Conservation (phyloP, 805 yeast species). For the Clavispora carvajalis region DNA sequence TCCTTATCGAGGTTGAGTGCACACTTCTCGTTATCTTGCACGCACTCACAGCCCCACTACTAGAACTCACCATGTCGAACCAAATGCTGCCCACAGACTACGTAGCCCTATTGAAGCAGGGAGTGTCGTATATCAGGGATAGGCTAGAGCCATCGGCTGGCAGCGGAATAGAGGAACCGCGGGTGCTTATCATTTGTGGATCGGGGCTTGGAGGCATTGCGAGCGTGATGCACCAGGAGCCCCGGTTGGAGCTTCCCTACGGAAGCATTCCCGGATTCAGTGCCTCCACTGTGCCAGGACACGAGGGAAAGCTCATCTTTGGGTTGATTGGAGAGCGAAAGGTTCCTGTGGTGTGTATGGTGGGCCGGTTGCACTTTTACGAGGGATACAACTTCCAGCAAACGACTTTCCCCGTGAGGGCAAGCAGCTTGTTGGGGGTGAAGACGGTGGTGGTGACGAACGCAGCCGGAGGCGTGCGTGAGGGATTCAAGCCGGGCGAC, state of each 20-base stretch:
- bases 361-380: slow-evolving; percentile 86
- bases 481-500: slow-evolving; percentile 71
- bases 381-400: slow-evolving; percentile 85
- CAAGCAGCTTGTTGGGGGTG: slow-evolving; percentile 60
- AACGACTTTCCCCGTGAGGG: slow-evolving; percentile 81
- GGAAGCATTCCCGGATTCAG: slow-evolving; percentile 73
- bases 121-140: slow-evolving; percentile 13
- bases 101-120: slow-evolving; percentile 16
- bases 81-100: slow-evolving; percentile 16
- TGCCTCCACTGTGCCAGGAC: slow-evolving; percentile 84
- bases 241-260: slow-evolving; percentile 53
- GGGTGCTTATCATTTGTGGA: slow-evolving; percentile 82
- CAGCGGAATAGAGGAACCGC: slow-evolving; percentile 37
- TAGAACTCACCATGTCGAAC: slow-evolving; percentile 2
- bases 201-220: slow-evolving; percentile 91
- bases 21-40: not conserved
- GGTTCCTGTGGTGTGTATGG: slow-evolving; percentile 87
- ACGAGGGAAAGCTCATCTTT: slow-evolving; percentile 74
- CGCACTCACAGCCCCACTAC: not conserved
- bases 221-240: slow-evolving; percentile 37
- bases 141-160: slow-evolving; percentile 8
- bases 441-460: slow-evolving; percentile 75
- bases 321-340: slow-evolving; percentile 65
- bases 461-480: slow-evolving; percentile 90
- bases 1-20: not conserved